Percentiles rank a stretch among this genome's conserved stretches.
These are phyloP conservation scores for Stevia rebaudiana DNA, from an alignment of 140 eudicot genomes.

Conservation along the genomic window DNA sequence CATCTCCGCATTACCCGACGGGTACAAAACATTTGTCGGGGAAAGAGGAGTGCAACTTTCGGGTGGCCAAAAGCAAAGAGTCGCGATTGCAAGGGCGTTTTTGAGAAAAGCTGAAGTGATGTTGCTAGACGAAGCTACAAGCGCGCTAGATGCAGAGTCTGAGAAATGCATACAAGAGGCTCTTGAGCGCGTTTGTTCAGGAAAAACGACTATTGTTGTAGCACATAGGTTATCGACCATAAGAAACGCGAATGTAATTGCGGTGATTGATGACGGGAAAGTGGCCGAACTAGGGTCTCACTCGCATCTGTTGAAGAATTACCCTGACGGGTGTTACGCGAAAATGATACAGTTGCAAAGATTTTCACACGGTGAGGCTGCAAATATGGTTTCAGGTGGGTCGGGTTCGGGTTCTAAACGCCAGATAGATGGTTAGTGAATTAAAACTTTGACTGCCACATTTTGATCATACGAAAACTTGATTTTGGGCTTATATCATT, in stretches of 20 bases:
- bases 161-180: conserved; percentile 85
- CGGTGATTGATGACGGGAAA: conserved; percentile 84
- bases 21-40: conserved; percentile 78
- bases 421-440: conserved; percentile 22
- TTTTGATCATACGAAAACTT: conserved; percentile 27
- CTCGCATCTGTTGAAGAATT: conserved; percentile 72
- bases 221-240: conserved; percentile 86
- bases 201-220: conserved; percentile 81
- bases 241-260: conserved; percentile 76
- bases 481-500: conserved; percentile 27
- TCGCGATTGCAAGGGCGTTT: conserved; percentile 82
- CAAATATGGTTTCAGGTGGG: conserved; percentile 38
- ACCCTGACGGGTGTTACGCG: conserved; percentile 79
- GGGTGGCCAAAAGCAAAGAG: conserved; percentile 86
- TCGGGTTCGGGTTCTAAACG: conserved; percentile 33
- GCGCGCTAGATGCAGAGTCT: conserved; percentile 90
- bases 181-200: conserved; percentile 65
- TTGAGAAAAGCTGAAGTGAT: conserved; percentile 78
- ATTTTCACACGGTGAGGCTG: conserved; percentile 68
- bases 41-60: conserved; percentile 84
- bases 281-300: conserved; percentile 93
- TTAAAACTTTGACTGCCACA: conserved; percentile 13
- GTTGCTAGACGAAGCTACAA: conserved; percentile 90
- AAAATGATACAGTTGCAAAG: conserved; percentile 88
- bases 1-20: conserved; percentile 76